Evolutionary conservation across 495 filamentous ascomycete species (phyloP).

Genomic region (Immersiella caudata): DNA sequence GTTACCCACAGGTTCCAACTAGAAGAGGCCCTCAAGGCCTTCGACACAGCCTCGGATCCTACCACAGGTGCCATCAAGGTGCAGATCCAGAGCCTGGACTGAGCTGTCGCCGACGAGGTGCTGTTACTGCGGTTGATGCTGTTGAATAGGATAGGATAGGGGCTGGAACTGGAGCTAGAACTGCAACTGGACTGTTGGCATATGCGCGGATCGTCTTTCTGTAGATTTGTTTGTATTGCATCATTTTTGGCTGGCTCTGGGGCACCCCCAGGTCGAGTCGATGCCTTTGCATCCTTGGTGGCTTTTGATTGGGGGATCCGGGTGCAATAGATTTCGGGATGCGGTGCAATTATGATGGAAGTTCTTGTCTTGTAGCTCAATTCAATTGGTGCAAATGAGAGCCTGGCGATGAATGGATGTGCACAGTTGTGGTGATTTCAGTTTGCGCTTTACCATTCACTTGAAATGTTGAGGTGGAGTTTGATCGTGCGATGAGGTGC

Average conservation of each 20-base stretch:
- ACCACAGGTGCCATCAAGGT: conserved; percentile 95
- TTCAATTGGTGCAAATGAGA: not conserved
- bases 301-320: not conserved
- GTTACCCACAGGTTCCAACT: conserved; percentile 85
- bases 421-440: not conserved
- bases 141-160: conserved; percentile 12
- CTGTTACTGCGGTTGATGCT: not conserved
- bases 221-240: not conserved
- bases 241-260: not conserved
- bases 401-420: not conserved
- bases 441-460: not conserved
- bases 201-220: not conserved
- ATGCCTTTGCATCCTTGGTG: not conserved
- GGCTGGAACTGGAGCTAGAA: conserved; percentile 25
- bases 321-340: not conserved
- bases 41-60: conserved; percentile 82
- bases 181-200: too few relatives aligned
- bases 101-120: not conserved
- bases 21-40: conserved; percentile 87
- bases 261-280: not conserved
- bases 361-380: not conserved
- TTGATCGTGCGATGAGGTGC: not conserved
- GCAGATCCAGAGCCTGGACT: conserved; percentile 72
- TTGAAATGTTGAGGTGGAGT: conserved; percentile 1
- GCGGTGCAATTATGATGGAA: not conserved